Conservation (phyloP, 495 filamentous ascomycete species). For the Neurospora discreta region DNA sequence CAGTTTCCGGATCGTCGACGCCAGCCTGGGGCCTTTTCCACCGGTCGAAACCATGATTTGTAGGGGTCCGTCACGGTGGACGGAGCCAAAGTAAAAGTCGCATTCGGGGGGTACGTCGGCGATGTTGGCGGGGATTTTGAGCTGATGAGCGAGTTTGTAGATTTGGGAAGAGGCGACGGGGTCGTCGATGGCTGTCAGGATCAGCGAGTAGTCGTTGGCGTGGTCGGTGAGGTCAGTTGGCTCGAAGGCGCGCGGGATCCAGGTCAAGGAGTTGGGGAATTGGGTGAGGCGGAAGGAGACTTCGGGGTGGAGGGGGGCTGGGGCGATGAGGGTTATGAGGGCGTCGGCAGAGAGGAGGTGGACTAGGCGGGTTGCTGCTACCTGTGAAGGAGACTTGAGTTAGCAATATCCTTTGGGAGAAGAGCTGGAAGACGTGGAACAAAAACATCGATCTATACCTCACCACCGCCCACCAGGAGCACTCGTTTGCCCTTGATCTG, state of each 20-base stretch:
- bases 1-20: slow-evolving; percentile 71
- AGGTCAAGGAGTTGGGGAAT: slow-evolving; percentile 48
- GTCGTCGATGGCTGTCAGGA: slow-evolving; percentile 87
- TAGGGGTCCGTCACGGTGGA: slow-evolving; percentile 87
- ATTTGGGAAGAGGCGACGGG: slow-evolving; percentile 74
- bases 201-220: slow-evolving; percentile 54
- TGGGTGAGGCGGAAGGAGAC: slow-evolving; percentile 68
- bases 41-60: slow-evolving; percentile 99
- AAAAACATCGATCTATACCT: slow-evolving; percentile 47
- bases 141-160: slow-evolving; percentile 83
- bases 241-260: slow-evolving; percentile 72
- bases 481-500: slow-evolving; percentile 76
- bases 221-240: slow-evolving; percentile 60
- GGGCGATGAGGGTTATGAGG: slow-evolving; percentile 72
- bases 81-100: slow-evolving; percentile 95
- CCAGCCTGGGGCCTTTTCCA: slow-evolving; percentile 87
- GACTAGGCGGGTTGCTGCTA: slow-evolving; percentile 88
- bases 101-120: slow-evolving; percentile 95
- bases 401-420: background rate
- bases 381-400: slow-evolving; percentile 37
- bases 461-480: slow-evolving; percentile 84
- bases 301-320: slow-evolving; percentile 70
- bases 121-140: slow-evolving; percentile 81
- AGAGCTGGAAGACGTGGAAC: background rate
- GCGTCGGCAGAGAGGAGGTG: slow-evolving; percentile 92